These are phyloP conservation scores for Stephania japonica DNA, from an alignment of 164 flowering plant genomes.

Conservation along the genomic window DNA sequence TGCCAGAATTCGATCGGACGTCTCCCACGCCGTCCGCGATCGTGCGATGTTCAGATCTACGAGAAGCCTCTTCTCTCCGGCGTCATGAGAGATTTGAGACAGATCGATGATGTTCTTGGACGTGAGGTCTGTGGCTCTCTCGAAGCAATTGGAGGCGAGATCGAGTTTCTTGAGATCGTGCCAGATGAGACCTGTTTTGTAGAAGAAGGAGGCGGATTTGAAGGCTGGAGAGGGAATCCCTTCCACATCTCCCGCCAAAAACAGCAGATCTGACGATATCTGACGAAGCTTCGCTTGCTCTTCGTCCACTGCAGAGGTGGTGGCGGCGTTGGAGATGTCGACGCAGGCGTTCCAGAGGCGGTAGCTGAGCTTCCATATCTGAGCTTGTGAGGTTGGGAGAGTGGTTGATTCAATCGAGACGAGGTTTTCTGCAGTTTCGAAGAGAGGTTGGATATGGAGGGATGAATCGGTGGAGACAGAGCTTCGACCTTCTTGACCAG, in stretches of 20 bases:
- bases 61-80: conserved; percentile 51
- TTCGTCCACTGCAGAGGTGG: conserved; percentile 25
- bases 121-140: conserved; percentile 61
- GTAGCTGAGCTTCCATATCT: conserved; percentile 82
- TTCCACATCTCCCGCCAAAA: conserved; percentile 41
- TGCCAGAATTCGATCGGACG: conserved; percentile 54
- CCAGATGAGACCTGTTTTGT: conserved; percentile 74
- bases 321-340: conserved; percentile 63
- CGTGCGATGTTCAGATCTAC: conserved; percentile 35
- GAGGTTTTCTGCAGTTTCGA: conserved; percentile 16
- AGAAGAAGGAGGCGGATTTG: conserved; percentile 71
- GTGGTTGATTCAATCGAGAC: conserved; percentile 31
- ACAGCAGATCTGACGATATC: conserved; percentile 63
- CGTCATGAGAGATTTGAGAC: conserved; percentile 11
- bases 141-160: conserved; percentile 68
- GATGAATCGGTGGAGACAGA: conserved; percentile 12
- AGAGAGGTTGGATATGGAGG: conserved; percentile 7
- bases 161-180: conserved; percentile 55
- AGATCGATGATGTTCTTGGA: conserved; percentile 33
- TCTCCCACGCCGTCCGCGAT: conserved; percentile 69
- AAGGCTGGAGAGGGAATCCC: conserved; percentile 70
- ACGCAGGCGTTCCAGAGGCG: conserved; percentile 97
- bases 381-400: conserved; percentile 64
- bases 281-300: conserved; percentile 68
- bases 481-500: conserved; percentile 23